phyloP scores from a whole-genome alignment of 768 basidiomycete species.

The Trametes cubensis region DNA sequence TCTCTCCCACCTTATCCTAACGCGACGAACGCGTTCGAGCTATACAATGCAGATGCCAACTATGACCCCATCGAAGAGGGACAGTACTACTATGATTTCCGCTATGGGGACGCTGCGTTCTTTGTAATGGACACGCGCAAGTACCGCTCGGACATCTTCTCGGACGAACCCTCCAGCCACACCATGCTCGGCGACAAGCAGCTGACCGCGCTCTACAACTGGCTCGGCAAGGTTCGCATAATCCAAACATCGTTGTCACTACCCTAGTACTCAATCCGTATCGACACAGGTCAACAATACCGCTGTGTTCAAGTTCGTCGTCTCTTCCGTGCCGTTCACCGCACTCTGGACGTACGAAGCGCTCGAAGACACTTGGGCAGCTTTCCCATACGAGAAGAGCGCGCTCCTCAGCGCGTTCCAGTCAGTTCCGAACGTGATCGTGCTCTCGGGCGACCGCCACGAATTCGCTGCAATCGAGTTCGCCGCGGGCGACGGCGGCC shows the following conservation, averaged over 20 bases:
- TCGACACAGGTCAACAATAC: constrained; percentile 61
- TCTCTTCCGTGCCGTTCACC: constrained; percentile 75
- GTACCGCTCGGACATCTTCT: constrained; percentile 50
- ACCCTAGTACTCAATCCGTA: not conserved
- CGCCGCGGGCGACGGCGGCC: constrained; percentile 39
- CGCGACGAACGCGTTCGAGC: constrained; percentile 53
- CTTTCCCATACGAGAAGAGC: constrained; percentile 59
- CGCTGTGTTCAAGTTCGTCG: constrained; percentile 76
- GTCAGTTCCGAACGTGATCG: constrained; percentile 68
- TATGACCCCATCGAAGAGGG: constrained; percentile 52
- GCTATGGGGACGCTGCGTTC: constrained; percentile 69
- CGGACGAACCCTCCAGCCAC: constrained; percentile 41
- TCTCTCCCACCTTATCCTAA: constrained; percentile 56
- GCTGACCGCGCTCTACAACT: constrained; percentile 59
- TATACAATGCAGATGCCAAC: constrained; percentile 68
- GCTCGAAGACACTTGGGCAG: constrained; percentile 70
- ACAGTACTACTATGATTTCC: constrained; percentile 61
- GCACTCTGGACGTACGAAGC: constrained; percentile 70
- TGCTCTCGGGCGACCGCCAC: constrained; percentile 76
- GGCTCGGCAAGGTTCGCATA: constrained; percentile 55
- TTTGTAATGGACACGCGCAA: constrained; percentile 78
- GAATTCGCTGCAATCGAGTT: constrained; percentile 78
- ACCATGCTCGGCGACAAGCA: constrained; percentile 77
- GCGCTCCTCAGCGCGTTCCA: constrained; percentile 59
- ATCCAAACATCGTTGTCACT: not conserved